phyloP scores from a whole-genome alignment of 768 basidiomycete species.

The Atractiella rhizophila region DNA sequence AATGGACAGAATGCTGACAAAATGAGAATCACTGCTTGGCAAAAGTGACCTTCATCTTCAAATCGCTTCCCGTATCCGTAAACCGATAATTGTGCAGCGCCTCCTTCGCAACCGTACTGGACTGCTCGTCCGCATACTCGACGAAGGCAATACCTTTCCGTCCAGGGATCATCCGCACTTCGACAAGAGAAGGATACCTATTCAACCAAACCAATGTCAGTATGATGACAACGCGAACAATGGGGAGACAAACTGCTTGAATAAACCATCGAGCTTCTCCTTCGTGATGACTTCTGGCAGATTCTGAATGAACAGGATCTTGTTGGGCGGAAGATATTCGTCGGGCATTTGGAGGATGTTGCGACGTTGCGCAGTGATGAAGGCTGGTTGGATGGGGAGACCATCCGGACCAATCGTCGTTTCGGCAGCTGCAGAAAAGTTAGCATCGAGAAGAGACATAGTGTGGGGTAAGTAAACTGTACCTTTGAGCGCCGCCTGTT shows the following conservation, averaged over 20 bases:
- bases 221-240: background rate
- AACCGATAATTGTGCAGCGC: constrained; percentile 93
- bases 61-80: constrained; percentile 44
- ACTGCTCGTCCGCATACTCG: constrained; percentile 80
- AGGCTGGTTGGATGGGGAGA: background rate
- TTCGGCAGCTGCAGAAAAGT: too few species aligned
- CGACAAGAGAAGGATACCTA: constrained; percentile 83
- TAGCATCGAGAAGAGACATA: background rate
- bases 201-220: background rate
- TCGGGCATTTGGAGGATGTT: constrained; percentile 82
- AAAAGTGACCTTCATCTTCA: constrained; percentile 71
- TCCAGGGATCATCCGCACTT: constrained; percentile 93
- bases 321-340: constrained; percentile 98
- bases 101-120: constrained; percentile 74
- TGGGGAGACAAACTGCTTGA: constrained; percentile 45
- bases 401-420: too few species aligned
- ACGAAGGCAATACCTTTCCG: constrained; percentile 97
- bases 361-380: constrained; percentile 12
- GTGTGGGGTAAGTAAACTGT: background rate
- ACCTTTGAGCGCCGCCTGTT: constrained; percentile 5
- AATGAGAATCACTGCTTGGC: constrained; percentile 15
- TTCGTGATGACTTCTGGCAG: constrained; percentile 78
- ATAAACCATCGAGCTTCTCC: constrained; percentile 67
- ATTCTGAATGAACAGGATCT: constrained; percentile 93
- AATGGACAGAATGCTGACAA: too few species aligned